These are phyloP conservation scores for Amanita polypyramis DNA, from an alignment of 768 basidiomycete species.

Conservation along the genomic window DNA sequence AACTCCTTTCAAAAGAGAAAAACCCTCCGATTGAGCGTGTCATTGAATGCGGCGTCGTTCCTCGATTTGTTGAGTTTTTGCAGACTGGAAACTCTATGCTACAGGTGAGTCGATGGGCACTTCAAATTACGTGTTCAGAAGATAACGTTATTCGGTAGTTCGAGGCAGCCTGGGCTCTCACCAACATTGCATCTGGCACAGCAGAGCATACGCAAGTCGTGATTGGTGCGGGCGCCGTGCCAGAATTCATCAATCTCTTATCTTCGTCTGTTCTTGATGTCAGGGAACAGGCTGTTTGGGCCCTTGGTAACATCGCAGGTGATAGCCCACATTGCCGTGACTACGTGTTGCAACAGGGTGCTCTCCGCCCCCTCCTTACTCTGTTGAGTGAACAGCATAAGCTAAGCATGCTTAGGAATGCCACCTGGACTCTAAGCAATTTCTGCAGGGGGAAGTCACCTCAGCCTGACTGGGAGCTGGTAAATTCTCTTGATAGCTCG, in stretches of 20 bases:
- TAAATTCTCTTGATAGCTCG: conserved; percentile 26
- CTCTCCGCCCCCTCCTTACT: conserved; percentile 83
- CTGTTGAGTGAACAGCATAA: conserved; percentile 96
- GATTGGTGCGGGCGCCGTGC: conserved; percentile 89
- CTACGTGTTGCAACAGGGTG: conserved; percentile 89
- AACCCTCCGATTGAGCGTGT: conserved; percentile 99
- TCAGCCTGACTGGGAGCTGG: conserved; percentile 96
- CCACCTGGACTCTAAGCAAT: conserved; percentile 99
- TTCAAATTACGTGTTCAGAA: conserved; percentile 5
- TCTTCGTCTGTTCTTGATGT: conserved; percentile 95
- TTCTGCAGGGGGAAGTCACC: conserved; percentile 98
- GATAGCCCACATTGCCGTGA: conserved; percentile 97
- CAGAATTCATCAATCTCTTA: conserved; percentile 93
- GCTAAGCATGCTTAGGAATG: conserved; percentile 95
- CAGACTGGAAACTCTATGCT: conserved; percentile 73
- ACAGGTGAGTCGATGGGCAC: conserved; percentile 39
- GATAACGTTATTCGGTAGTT: conserved; percentile 40
- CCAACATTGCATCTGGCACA: conserved; percentile 96
- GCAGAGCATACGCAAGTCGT: conserved; percentile 98
- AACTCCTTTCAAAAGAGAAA: conserved; percentile 97
- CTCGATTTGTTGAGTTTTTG: conserved; percentile 94
- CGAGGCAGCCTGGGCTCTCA: conserved; percentile 96
- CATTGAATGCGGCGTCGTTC: conserved; percentile 94
- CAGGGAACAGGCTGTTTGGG: conserved; percentile 99
- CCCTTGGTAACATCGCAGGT: conserved; percentile 97